Conservation (phyloP, 75 land plant species). For the Chamaecyparis obtusa region DNA sequence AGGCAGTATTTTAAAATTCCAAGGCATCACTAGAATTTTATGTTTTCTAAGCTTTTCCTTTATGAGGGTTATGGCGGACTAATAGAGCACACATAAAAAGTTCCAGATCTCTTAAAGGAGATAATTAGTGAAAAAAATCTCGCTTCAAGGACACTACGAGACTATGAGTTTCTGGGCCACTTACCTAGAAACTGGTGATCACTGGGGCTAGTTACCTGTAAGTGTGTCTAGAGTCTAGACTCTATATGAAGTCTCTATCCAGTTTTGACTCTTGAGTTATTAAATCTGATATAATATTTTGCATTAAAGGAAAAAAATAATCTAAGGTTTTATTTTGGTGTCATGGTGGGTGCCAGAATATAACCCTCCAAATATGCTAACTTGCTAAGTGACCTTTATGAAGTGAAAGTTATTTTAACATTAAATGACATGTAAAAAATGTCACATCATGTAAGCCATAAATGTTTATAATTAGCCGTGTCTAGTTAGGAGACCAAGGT, state of each 20-base stretch:
- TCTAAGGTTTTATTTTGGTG: not conserved
- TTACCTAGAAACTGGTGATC: not conserved
- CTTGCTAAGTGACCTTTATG: not conserved
- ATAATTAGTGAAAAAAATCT: not conserved
- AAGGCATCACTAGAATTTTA: not conserved
- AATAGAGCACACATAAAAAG: not conserved
- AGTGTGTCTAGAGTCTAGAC: no score
- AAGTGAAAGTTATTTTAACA: not conserved
- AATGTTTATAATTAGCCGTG: not conserved
- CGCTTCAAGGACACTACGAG: not conserved
- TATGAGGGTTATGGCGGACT: not conserved
- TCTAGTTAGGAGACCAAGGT: not conserved
- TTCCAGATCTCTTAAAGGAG: not conserved
- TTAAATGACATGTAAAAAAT: not conserved
- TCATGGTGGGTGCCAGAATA: not conserved
- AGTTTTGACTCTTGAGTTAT: not conserved
- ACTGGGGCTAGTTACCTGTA: not conserved
- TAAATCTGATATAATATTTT: not conserved
- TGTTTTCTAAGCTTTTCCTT: not conserved
- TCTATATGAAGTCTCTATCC: not conserved
- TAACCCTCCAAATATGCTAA: not conserved
- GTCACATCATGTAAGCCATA: not conserved
- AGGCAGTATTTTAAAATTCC: not conserved
- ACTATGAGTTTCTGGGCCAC: not conserved
- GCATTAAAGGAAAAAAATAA: not conserved